A percentile compares a stretch with the other conserved stretches of the same genome.
Conservation (phyloP, 2,329 filamentous ascomycete genomes). For the Aspergillus sojae region DNA sequence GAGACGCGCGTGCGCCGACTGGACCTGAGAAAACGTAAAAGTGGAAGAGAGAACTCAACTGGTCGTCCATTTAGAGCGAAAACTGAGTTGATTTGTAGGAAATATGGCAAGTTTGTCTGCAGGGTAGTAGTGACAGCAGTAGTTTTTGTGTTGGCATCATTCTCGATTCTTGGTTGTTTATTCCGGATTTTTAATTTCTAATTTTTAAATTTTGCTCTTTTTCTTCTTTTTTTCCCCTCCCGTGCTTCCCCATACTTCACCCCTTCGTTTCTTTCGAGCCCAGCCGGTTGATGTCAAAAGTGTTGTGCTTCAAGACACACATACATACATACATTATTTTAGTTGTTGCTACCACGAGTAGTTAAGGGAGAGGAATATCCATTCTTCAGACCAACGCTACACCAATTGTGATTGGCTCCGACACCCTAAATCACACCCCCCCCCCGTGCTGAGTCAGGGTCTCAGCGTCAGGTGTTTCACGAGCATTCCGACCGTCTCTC, state of each 20-base stretch:
- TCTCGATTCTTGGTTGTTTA: neutral
- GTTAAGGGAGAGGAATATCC: neutral
- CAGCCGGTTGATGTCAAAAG: neutral
- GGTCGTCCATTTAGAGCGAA: neutral
- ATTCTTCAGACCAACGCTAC: neutral
- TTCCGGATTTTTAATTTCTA: neutral
- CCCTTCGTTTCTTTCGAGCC: neutral
- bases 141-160: neutral
- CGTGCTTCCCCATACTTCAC: neutral
- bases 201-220: neutral
- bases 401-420: slow-evolving; percentile 10
- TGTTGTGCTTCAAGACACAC: neutral
- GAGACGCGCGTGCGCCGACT: slow-evolving; percentile 24
- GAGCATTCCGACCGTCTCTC: slow-evolving; percentile 26
- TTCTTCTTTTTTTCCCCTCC: neutral
- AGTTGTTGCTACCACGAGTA: neutral
- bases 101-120: neutral
- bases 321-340: neutral
- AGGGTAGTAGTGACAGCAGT: neutral
- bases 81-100: neutral
- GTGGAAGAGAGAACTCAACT: neutral
- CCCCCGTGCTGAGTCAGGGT: slow-evolving; percentile 23
- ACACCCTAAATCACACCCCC: neutral
- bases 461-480: slow-evolving; percentile 18
- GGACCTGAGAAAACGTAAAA: slow-evolving; percentile 5